A percentile compares a stretch with the other conserved stretches of the same genome.
phyloP scores from a whole-genome alignment of 805 yeast genomes.

The Kurtzmaniella cleridarum region DNA sequence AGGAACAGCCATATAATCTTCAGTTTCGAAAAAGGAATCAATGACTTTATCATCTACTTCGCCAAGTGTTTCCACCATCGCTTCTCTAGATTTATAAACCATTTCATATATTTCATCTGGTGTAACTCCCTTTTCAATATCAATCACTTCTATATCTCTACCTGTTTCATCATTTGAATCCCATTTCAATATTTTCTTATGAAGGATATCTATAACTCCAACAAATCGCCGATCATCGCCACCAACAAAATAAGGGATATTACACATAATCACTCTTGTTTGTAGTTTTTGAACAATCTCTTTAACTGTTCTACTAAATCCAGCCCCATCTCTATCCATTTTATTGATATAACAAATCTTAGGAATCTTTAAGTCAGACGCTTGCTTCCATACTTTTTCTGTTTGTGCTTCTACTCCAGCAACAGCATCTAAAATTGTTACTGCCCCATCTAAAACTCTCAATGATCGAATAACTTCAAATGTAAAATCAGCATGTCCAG shows the following conservation, averaged over 20 bases:
- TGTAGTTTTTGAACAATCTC: constrained; percentile 74
- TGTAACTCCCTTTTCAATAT: constrained; percentile 22
- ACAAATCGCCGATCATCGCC: constrained; percentile 41
- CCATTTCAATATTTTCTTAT: constrained; percentile 57
- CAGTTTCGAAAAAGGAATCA: constrained; percentile 71
- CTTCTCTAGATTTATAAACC: constrained; percentile 55
- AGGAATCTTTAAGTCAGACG: constrained; percentile 63
- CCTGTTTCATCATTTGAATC: constrained; percentile 42
- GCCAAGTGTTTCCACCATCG: constrained; percentile 77
- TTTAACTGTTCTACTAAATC: constrained; percentile 82
- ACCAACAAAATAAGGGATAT: constrained; percentile 62
- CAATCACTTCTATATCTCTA: constrained; percentile 42
- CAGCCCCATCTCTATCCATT: constrained; percentile 97
- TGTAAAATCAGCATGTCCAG: constrained; percentile 97
- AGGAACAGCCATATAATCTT: constrained; percentile 66
- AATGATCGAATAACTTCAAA: constrained; percentile 89
- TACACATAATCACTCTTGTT: constrained; percentile 70
- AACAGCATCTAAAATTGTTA: constrained; percentile 87
- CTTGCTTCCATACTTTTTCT: constrained; percentile 94
- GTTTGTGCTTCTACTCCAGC: constrained; percentile 99
- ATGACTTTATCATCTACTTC: constrained; percentile 76
- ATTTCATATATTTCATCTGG: constrained; percentile 38
- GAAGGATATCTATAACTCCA: constrained; percentile 75
- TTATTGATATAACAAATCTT: constrained; percentile 79
- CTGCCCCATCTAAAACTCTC: constrained; percentile 91